Conservation (phyloP, 352 stramenopile genomes). For the Phytophthora hibernalis region DNA sequence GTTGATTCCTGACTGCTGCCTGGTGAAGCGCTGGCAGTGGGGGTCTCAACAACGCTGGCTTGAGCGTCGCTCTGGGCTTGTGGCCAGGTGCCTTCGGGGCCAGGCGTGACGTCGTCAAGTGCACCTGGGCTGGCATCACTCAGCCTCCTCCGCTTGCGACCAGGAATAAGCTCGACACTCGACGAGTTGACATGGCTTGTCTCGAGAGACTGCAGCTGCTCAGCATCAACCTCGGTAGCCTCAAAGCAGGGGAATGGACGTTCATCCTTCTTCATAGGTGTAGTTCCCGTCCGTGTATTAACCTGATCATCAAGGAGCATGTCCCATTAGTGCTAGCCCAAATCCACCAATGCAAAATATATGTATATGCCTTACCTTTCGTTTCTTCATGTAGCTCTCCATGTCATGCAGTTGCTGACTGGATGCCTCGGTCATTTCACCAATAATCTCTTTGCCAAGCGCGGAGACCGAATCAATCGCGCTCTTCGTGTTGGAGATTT, state of each 20-base stretch:
- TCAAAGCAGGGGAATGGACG: conserved; percentile 49
- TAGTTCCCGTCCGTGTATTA: conserved; percentile 43
- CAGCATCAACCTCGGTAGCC: conserved; percentile 40
- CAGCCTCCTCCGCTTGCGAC: conserved; percentile 33
- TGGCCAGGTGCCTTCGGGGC: conserved; percentile 1
- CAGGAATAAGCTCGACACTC: conserved; percentile 1
- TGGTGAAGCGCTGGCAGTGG: neutral
- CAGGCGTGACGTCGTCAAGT: conserved; percentile 10
- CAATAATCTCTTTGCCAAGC: conserved; percentile 37
- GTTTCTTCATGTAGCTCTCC: conserved; percentile 58
- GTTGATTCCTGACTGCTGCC: conserved; percentile 28
- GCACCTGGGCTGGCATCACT: conserved; percentile 21
- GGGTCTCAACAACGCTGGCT: conserved; percentile 5
- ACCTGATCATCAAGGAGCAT: conserved; percentile 33
- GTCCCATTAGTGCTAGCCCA: neutral
- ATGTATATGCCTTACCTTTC: conserved; percentile 42
- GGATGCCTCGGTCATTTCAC: conserved; percentile 36
- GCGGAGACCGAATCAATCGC: conserved; percentile 35
- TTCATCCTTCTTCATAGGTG: conserved; percentile 51
- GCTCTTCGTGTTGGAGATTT: conserved; percentile 40
- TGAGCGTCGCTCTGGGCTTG: conserved; percentile 7
- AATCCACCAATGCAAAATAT: neutral
- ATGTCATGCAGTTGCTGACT: conserved; percentile 45
- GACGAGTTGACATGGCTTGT: conserved; percentile 4
- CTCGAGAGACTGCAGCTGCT: neutral